Base-by-base conservation (phyloP, 2,329 filamentous ascomycete species). In the Elsinoe batatas region DNA sequence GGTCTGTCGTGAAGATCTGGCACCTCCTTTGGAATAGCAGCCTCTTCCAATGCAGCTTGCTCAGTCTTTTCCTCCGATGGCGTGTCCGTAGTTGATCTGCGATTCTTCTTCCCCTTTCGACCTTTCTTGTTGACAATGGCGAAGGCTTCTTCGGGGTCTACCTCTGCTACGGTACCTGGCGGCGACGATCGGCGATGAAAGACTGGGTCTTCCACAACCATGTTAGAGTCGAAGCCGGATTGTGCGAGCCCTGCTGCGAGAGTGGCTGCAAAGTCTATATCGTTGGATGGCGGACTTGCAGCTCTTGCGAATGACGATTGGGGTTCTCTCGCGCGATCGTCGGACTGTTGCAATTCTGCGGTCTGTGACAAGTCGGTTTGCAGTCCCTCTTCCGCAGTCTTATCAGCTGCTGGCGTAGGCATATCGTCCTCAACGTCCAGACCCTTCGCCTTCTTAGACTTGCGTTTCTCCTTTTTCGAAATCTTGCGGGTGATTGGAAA, bases 221-320 rank as follows among this genome's bases (percentile, higher is more conserved):
- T 64, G 47, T 71, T 65, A 3, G 72, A 68, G 60, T 76, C 66
- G 60, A 77, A 76, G 32, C 74, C 74, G 22, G 72, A 74, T 51
- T 73, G 69, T 56, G 71, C 67, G 12, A 77, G 61, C 30, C 72
- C 73, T 51, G 72, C 74, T 18, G 74, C 73, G 6, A 77, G 62
- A 3, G 73, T 72, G 3, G 73, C 74, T 20, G 74, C 71, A 54
- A 77, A 76, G 58, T 76, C 74, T 35, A 74, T 68, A 47, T 75
- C 71, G 7, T 61, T 61, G 10, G 64, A 59, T 20, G 55, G 47
- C 13, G 43, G 42, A 6, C 18, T 44, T n/a, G 26, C 22, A 49
- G 7, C 15, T 35, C 32, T 10, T 35, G 30, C 5, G 12, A 40
- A 18, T 40, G 37, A 40, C 10, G 37, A 11, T n/a, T 13, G 13